Evolutionary conservation across 228 moss, liverwort and hornwort genomes (phyloP), one percentile per base, ranked within the genome.

Genomic region (Sphagnum fallax): DNA sequence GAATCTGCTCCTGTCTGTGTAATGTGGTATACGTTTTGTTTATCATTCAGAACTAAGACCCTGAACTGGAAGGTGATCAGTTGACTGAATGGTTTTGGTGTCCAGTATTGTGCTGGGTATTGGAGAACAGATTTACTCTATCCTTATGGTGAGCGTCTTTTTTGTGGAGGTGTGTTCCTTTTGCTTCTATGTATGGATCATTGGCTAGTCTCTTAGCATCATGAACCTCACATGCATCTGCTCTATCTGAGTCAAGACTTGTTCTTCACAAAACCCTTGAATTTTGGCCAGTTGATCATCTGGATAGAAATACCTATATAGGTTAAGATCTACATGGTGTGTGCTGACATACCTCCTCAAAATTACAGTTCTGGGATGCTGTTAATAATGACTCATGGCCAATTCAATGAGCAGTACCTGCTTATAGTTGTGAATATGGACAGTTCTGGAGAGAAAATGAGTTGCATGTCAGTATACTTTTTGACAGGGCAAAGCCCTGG

Each of bases 81-180:
- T 64, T 8, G 63, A 16, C 16, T 16, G 4, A 64, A 8, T 16
- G 16, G 63, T 64, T 8, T 9, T 64, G 47, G 47, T 64, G 63
- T 73, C 69, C 89, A 97, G 98, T 76, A 67, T 79, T 69, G 76
- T 92, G 81, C 81, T 93, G 62, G 85, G 88, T 76, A 89, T 98
- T 73, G 92, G 98, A 68, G 94, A 98, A 75, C 94, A 94, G 74
- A 98, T 98, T 65, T 98, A 98, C 80, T 93, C 98, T 53, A 77
- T 94, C 50, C 87, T 90, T 81, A 94, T 98, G 98, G 73, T 98
- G 15, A 92, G 82, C 74, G 80, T 83, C 65, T 98, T 94, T 72
- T 98, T 94, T 71, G 67, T 87, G 75, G 90, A 98, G 91, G 96
- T 95, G 88, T 60, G 81, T 16, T 50, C 15, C 32, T 32, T 32